These are phyloP conservation scores for Diaporthe humulicola DNA, from an alignment of 2,329 filamentous ascomycete genomes.

Conservation along the genomic window DNA sequence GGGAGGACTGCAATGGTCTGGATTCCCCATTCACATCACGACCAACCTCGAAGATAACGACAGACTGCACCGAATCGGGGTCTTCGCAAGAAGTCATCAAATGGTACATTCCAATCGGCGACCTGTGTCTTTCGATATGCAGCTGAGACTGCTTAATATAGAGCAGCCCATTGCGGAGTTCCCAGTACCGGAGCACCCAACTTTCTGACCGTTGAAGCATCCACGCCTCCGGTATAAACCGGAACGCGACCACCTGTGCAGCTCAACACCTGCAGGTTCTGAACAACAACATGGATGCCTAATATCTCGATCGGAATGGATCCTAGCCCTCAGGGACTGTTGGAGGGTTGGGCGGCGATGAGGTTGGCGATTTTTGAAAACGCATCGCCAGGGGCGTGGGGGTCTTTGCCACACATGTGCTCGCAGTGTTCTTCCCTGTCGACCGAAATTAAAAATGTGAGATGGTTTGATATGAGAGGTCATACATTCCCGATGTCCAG, in stretches of 20 bases:
- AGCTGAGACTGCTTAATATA: background rate
- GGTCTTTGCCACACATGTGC: slow-evolving; percentile 3
- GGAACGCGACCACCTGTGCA: background rate
- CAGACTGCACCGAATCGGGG: background rate
- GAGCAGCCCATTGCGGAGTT: background rate
- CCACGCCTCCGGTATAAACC: background rate
- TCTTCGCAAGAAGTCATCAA: background rate
- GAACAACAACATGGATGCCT: background rate
- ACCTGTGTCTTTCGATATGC: background rate
- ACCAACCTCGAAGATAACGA: background rate
- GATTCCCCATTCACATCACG: background rate
- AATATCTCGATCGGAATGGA: background rate
- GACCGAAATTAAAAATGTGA: background rate
- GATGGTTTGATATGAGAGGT: background rate
- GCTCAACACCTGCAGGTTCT: background rate
- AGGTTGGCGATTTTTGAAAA: background rate
- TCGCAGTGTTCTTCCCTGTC: background rate
- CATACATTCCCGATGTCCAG: slow-evolving; percentile 1
- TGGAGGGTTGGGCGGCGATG: background rate
- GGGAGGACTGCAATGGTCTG: background rate
- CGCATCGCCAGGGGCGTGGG: background rate
- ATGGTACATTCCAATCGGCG: background rate
- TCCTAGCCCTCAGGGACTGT: background rate
- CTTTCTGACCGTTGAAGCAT: background rate
- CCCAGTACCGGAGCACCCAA: background rate